Conservation (phyloP, 2,329 filamentous ascomycete genomes). For the Penicillium carneum region DNA sequence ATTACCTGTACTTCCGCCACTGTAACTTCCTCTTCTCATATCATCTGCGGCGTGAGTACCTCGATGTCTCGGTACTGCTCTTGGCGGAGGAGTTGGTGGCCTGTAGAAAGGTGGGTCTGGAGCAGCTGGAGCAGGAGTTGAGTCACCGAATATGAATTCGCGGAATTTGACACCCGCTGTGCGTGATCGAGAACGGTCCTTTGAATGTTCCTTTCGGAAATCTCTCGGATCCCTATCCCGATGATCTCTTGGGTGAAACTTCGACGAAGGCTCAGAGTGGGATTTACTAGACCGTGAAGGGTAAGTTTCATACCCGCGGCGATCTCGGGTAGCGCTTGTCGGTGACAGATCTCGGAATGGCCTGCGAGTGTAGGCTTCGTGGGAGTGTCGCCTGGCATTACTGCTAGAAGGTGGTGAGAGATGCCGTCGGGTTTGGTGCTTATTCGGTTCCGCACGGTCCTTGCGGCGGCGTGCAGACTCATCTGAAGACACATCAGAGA, state of each 20-base stretch:
- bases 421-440: conserved; percentile 32
- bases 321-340: conserved; percentile 19
- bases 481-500: conserved; percentile 43
- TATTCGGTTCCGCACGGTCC: conserved; percentile 28
- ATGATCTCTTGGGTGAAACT: background rate
- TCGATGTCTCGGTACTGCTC: conserved; percentile 26
- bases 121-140: conserved; percentile 21
- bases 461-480: conserved; percentile 24
- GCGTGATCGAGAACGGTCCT: conserved; percentile 29
- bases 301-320: conserved; percentile 22
- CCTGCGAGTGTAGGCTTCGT: conserved; percentile 46
- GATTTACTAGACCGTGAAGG: conserved; percentile 22
- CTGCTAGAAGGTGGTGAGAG: conserved; percentile 39
- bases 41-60: conserved; percentile 39
- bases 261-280: conserved; percentile 21
- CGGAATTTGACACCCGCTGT: conserved; percentile 35
- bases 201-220: conserved; percentile 8
- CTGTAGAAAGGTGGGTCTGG: conserved; percentile 30
- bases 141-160: conserved; percentile 37
- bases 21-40: conserved; percentile 36
- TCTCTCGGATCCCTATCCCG: conserved; percentile 2
- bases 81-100: conserved; percentile 22
- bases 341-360: conserved; percentile 42
- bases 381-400: conserved; percentile 46
- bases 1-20: conserved; percentile 28